phyloP scores from a whole-genome alignment of 1,139 yeast species.

The Scheffersomyces stambukii region DNA sequence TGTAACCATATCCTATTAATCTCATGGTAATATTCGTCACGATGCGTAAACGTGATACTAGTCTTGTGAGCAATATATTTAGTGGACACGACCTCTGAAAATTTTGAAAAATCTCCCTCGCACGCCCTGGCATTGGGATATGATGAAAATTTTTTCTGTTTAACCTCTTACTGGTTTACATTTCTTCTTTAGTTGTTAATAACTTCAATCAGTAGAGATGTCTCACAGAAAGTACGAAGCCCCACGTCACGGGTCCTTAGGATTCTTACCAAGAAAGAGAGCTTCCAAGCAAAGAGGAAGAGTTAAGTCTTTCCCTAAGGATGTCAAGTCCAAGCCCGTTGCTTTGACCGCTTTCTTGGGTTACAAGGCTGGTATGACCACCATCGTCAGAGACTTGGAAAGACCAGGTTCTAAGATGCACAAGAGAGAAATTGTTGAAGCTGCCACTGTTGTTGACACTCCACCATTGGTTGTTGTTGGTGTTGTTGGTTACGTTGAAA shows the following conservation, averaged over 20 bases:
- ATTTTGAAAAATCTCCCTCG: constrained; percentile 3
- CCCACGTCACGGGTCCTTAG: constrained; percentile 99
- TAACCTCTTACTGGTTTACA: not conserved
- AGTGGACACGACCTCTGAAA: no score
- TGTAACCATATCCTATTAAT: no score
- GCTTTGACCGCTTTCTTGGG: constrained; percentile 99
- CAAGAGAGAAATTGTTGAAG: constrained; percentile 99
- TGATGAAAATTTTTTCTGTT: constrained; percentile 5
- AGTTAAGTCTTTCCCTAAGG: constrained; percentile 99
- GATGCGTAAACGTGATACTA: no score
- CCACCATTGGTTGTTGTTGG: constrained; percentile 99
- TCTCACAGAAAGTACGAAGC: constrained; percentile 99
- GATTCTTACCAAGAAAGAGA: constrained; percentile 99
- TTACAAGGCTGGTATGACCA: constrained; percentile 99
- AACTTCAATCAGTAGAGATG: constrained; percentile 46
- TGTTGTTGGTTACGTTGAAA: constrained; percentile 99
- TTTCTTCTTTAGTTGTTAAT: constrained; percentile 15
- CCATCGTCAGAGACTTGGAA: constrained; percentile 99
- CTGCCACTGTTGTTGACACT: constrained; percentile 98
- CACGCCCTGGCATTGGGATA: no score
- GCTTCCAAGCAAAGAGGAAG: constrained; percentile 98
- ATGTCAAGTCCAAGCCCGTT: constrained; percentile 96
- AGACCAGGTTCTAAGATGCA: constrained; percentile 99
- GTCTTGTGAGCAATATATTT: no score
- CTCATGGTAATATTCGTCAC: no score